Evolutionary conservation across 257 asterid species (phyloP), one percentile per base, ranked within the genome.

Genomic region (Plantago elongata): DNA sequence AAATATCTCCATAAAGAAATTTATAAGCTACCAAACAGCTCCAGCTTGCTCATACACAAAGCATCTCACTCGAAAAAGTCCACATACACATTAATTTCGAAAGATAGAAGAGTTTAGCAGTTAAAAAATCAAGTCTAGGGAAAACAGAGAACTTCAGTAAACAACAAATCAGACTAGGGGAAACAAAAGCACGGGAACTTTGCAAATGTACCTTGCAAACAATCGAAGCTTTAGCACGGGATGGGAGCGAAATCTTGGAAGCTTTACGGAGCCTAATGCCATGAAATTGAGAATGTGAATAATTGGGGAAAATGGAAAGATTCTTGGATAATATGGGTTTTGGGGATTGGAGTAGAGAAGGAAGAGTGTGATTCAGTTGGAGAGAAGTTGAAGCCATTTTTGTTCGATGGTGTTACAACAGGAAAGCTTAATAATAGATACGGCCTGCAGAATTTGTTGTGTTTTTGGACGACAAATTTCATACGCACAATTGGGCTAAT

Each of bases 141-240:
- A n/a, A n/a, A n/a, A n/a, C n/a, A n/a, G 40, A 34, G 8, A 49
- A 38, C n/a, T 46, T 10, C 17, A 34, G 42, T 13, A 51, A 30
- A 18, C 40, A 52, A 57, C 6, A 37, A 17, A 47, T 7, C 42
- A 61, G 9, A 45, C n/a, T 2, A 59, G 11, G 12, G 9, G 5
- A 57, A 57, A 14, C 17, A 17, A 27, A 61, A 22, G 62, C 11
- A 50, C 13, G 14, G 30, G 1, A 65, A 65, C 64, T 54, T 34
- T 45, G 70, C 0, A 75, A 69, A 68, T 77, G 89, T 85, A 92
- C 99, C 99, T 92, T 86, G 61, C 96, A 95, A 69, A 79, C 52
- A 55, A 89, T 67, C 61, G 84, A 63, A 18, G 15, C 43, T 78
- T 58, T 86, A 11, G 44, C 54, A 45, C 74, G 61, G 67, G 72